Base-by-base conservation (phyloP, 805 yeast genomes). In the Yamadazyma takamatsuzukensis region DNA sequence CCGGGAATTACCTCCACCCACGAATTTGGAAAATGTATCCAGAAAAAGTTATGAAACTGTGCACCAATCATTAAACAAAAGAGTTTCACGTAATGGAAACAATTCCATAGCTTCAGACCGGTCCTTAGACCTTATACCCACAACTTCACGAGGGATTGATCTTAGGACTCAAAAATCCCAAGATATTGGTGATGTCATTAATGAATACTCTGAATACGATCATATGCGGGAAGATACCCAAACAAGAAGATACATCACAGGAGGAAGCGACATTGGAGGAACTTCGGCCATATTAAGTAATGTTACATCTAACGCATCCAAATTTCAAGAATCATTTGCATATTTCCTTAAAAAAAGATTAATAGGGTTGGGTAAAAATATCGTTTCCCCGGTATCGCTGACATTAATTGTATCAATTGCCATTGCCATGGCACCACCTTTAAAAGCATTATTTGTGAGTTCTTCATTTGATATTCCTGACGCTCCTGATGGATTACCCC, bases 401-500 rank as follows among this genome's bases (percentile, higher is more conserved):
- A 67, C 88, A 0, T 69, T 87, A n/a, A 62, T 89, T 5, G 30
- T 79, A 0, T 70, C 90, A 1, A 60, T 89, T 16, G 62, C 72
- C 1, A 65, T 86, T 15, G 74, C 90, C 4, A 79, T 90, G 83
- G 70, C 90, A n/a, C 96, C 96, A 1, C 90, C 96, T 73, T 61
- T 83, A 2, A 77, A 80, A 40, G 81, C 87, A 0, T 62, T 71
- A 6, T 71, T 71, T 44, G 67, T 67, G 5, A 28, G 34, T 8
- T 41, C 54, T 4, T 28, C 28, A 2, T 47, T 53, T 31, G 56
- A 70, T 39, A 70, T 88, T 18, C 82, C 74, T 6, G 48, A 72
- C 31, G 97, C 97, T 0, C 97, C 97, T 0, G 97, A 90, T 56
- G 67, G 70, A 1, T 66, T 69, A 35, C 97, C 97, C 0, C 89